These are phyloP conservation scores for Gryganskiella cystojenkinii DNA, from an alignment of 192 early-diverging fungal genomes.

Conservation along the genomic window DNA sequence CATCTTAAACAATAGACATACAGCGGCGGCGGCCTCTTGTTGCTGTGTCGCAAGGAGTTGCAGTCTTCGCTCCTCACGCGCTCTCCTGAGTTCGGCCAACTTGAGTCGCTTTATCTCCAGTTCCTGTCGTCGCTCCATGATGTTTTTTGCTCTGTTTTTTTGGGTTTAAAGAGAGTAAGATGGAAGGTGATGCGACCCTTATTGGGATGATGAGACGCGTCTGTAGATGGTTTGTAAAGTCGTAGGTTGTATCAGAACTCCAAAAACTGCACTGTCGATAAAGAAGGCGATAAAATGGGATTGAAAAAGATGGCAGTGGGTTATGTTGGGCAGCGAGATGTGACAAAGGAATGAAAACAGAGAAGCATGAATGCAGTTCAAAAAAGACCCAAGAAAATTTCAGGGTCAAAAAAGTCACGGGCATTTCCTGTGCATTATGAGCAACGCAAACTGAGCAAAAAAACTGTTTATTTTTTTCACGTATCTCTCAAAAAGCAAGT, in stretches of 20 bases:
- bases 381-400: no score
- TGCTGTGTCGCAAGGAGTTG: conserved; percentile 45
- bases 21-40: conserved; percentile 13
- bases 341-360: background rate
- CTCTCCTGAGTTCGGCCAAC: conserved; percentile 87
- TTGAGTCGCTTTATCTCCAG: conserved; percentile 93
- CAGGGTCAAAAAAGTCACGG: conserved; percentile 14
- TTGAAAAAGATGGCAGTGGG: no score
- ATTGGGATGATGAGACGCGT: no score
- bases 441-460: background rate
- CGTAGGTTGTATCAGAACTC: no score
- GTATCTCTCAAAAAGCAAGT: no score
- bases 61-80: conserved; percentile 79
- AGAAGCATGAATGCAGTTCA: no score
- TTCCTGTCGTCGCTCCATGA: conserved; percentile 81
- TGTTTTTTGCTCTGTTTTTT: background rate
- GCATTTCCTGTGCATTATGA: background rate
- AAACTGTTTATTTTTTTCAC: background rate
- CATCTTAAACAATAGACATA: background rate
- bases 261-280: no score
- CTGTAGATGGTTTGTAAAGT: no score
- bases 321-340: no score
- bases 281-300: no score
- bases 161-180: background rate
- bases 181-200: background rate